Evolutionary conservation across 73 alveolate species (phyloP).

Genomic region (Paramecium biaurelia): DNA sequence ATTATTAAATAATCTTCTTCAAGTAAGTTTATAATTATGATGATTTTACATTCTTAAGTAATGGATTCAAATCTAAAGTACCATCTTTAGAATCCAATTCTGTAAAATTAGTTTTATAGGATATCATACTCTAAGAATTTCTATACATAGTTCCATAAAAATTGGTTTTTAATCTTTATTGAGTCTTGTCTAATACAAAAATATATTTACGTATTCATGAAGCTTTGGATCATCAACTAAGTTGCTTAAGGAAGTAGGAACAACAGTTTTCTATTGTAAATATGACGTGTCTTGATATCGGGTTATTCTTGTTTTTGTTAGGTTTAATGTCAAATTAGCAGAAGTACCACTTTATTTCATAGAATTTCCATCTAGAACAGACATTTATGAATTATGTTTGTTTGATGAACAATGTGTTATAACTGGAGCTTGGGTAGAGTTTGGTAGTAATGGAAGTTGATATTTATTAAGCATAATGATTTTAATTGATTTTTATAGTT

Average conservation of each 20-base stretch:
- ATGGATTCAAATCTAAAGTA: neutral
- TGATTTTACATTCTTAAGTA: neutral
- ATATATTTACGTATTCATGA: neutral
- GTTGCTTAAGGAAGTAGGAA: neutral
- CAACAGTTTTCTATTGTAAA: neutral
- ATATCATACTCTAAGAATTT: neutral
- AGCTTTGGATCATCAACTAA: neutral
- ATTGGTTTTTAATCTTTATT: neutral
- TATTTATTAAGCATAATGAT: neutral
- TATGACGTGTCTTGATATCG: neutral
- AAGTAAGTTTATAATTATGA: neutral
- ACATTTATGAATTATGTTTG: neutral
- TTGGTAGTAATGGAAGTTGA: neutral
- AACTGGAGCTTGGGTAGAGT: neutral
- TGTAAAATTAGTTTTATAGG: neutral
- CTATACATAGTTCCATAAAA: neutral
- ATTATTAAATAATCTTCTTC: neutral
- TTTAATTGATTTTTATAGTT: neutral
- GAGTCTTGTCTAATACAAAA: neutral
- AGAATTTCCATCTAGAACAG: neutral
- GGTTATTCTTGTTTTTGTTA: neutral
- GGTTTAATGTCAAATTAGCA: neutral
- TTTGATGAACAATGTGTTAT: neutral
- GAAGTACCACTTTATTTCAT: neutral
- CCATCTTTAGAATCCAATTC: slow-evolving; percentile 5